Percentiles rank a stretch among this genome's conserved stretches.
Evolutionary conservation across 1,139 yeast genomes (phyloP).

Genomic region (Lodderomyces metapsilosis): DNA sequence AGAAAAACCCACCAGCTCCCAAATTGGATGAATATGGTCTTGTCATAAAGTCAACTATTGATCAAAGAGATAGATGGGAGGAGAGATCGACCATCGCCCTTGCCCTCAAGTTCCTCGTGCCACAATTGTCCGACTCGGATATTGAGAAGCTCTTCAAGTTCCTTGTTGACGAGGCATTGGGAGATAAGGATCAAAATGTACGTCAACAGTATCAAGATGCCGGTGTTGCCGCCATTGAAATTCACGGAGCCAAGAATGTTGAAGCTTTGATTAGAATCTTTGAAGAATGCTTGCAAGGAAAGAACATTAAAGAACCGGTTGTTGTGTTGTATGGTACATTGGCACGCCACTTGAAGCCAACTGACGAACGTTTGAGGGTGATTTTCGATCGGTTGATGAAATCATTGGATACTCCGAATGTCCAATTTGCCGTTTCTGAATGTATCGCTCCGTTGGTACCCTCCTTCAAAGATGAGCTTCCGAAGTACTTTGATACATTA

Average conservation of each 20-base stretch:
- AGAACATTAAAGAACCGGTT: constrained; percentile 68
- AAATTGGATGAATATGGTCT: constrained; percentile 77
- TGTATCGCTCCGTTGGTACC: constrained; percentile 82
- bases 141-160: constrained; percentile 57
- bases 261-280: constrained; percentile 76
- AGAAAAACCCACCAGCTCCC: constrained; percentile 76
- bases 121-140: constrained; percentile 34
- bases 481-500: constrained; percentile 54
- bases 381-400: constrained; percentile 69
- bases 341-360: constrained; percentile 70
- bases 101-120: constrained; percentile 58
- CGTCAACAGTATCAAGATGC: constrained; percentile 86
- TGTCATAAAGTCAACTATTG: constrained; percentile 59
- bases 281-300: constrained; percentile 56
- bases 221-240: constrained; percentile 69
- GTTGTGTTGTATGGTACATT: constrained; percentile 85
- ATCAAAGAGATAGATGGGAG: constrained; percentile 77
- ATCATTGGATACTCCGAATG: constrained; percentile 83
- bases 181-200: constrained; percentile 71
- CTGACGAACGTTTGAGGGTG: constrained; percentile 61
- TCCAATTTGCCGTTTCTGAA: constrained; percentile 81
- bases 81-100: constrained; percentile 79
- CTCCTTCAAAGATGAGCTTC: constrained; percentile 50
- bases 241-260: constrained; percentile 62
- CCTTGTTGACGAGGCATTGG: constrained; percentile 64